A percentile compares a stretch with the other conserved stretches of the same genome.
Evolutionary conservation across 176 grass and related monocot species (phyloP).

Genomic region (Saccharum officinarum): DNA sequence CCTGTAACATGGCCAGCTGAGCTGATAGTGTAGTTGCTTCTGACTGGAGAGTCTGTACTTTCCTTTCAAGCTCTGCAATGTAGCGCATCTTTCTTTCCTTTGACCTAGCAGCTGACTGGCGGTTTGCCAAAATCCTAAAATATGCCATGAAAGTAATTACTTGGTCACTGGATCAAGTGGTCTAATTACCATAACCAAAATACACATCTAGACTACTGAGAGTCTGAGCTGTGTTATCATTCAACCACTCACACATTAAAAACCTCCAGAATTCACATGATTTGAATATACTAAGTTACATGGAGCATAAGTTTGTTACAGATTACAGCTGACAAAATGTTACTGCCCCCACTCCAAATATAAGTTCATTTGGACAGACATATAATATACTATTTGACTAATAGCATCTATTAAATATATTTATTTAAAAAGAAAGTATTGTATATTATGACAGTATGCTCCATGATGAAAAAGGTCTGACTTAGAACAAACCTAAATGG

Average conservation of each 20-base stretch:
- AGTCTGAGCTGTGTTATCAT: background rate
- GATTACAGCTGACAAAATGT: background rate
- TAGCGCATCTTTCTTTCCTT: slow-evolving; percentile 99
- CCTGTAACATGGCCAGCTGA: slow-evolving; percentile 85
- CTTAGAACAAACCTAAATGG: background rate
- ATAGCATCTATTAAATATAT: background rate
- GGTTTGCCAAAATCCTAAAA: slow-evolving; percentile 90
- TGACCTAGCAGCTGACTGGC: slow-evolving; percentile 95
- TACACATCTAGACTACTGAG: background rate
- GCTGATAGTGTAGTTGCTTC: slow-evolving; percentile 89
- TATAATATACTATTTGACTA: background rate
- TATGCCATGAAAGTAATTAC: background rate
- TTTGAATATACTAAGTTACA: background rate
- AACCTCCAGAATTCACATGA: background rate
- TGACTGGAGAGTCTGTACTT: slow-evolving; percentile 80
- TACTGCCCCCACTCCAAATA: background rate
- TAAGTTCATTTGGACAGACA: background rate
- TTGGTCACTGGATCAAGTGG: background rate
- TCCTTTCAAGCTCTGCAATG: slow-evolving; percentile 88
- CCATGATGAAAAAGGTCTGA: background rate
- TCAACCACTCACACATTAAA: background rate
- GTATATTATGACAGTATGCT: background rate
- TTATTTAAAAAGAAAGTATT: background rate
- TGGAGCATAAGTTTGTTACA: background rate
- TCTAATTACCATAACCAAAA: background rate